phyloP scores from a whole-genome alignment of 768 basidiomycete species.

The Tricholoma hemisulphureum region DNA sequence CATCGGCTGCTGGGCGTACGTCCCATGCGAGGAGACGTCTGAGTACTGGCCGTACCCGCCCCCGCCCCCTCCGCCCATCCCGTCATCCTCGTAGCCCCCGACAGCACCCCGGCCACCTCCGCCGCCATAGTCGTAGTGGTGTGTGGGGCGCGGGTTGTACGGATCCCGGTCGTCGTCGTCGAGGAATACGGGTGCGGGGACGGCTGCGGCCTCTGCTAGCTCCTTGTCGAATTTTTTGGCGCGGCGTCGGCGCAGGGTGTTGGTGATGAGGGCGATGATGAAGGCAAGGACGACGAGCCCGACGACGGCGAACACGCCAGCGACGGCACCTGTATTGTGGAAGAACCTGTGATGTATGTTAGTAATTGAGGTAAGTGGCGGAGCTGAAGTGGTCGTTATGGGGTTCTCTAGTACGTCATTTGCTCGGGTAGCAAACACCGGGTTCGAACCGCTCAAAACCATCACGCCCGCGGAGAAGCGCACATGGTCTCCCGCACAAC shows the following conservation, averaged over 20 bases:
- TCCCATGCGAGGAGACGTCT: constrained; percentile 42
- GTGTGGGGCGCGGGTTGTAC: constrained; percentile 20
- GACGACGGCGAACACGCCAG: constrained; percentile 68
- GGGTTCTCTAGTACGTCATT: too few relatives aligned
- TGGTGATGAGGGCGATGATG: constrained; percentile 48
- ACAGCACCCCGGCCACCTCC: constrained; percentile 36
- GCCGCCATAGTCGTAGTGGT: constrained; percentile 11
- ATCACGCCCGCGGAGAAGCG: too few relatives aligned
- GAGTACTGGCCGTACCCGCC: constrained; percentile 14
- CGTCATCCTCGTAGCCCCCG: neutral
- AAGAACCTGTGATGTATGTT: constrained; percentile 51
- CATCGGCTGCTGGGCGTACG: constrained; percentile 49
- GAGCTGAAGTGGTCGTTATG: too few relatives aligned
- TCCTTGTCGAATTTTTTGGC: constrained; percentile 69
- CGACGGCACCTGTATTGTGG: constrained; percentile 68
- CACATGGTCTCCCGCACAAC: too few relatives aligned
- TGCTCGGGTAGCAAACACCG: too few relatives aligned
- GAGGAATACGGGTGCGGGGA: constrained; percentile 53
- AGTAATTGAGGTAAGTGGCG: neutral
- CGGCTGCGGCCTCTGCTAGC: constrained; percentile 65
- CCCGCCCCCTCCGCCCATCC: neutral
- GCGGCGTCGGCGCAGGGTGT: constrained; percentile 59
- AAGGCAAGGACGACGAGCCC: constrained; percentile 58
- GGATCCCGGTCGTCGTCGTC: constrained; percentile 48
- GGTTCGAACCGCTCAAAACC: too few relatives aligned